These are phyloP conservation scores for Saprolegnia diclina DNA, from an alignment of 352 stramenopile genomes.

Conservation along the genomic window DNA sequence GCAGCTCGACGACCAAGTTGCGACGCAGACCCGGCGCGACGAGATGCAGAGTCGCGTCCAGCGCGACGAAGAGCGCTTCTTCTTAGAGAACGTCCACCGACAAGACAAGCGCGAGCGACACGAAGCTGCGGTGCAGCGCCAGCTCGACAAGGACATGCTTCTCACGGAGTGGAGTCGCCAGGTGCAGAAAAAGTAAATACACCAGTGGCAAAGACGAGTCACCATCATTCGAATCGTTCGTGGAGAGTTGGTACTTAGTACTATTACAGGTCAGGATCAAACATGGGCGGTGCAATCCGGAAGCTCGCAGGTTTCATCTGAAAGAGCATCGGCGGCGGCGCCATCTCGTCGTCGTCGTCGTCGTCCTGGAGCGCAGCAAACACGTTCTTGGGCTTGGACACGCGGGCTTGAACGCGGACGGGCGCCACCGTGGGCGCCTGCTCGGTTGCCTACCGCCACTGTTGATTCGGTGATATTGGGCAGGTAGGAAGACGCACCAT, in stretches of 20 bases:
- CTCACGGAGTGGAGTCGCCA: conserved; percentile 21
- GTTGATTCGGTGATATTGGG: neutral
- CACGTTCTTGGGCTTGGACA: conserved; percentile 5
- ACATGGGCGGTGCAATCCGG: neutral
- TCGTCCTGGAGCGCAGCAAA: conserved; percentile 21
- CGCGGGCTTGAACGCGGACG: neutral
- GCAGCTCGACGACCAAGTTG: conserved; percentile 17
- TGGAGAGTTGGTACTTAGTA: neutral
- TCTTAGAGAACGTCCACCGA: conserved; percentile 15
- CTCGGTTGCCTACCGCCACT: neutral
- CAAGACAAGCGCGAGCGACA: conserved; percentile 12
- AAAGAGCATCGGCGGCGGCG: conserved; percentile 12
- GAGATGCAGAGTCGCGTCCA: neutral
- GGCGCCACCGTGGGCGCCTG: neutral
- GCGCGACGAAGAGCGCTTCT: conserved; percentile 25
- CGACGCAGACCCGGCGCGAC: neutral
- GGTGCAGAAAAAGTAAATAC: neutral
- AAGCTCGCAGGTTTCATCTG: conserved; percentile 15
- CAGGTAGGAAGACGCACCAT: conserved; percentile 1
- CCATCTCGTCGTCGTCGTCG: conserved; percentile 5
- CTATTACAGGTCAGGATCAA: conserved; percentile 16
- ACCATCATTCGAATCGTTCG: neutral
- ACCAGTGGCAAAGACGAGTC: neutral
- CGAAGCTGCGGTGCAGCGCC: conserved; percentile 5
- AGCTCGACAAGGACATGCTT: conserved; percentile 23